phyloP scores from a whole-genome alignment of 1,139 yeast species.

The Blastobotrys proliferans region DNA sequence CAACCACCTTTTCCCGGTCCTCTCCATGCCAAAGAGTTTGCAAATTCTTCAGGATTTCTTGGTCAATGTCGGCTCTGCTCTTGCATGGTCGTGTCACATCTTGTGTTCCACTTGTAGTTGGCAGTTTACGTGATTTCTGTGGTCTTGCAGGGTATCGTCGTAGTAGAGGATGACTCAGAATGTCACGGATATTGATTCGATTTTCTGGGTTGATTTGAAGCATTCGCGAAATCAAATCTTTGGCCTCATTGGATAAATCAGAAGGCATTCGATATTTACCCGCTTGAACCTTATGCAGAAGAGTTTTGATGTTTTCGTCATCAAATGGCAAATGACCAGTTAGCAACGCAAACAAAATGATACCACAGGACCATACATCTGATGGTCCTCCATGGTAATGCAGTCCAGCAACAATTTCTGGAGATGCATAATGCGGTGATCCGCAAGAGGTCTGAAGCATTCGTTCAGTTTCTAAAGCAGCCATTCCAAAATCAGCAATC shows the following conservation, averaged over 20 bases:
- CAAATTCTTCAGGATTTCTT: constrained; percentile 76
- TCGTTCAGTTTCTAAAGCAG: constrained; percentile 91
- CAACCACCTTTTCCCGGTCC: constrained; percentile 54
- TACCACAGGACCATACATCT: constrained; percentile 99
- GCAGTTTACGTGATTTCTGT: constrained; percentile 6
- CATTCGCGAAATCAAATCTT: constrained; percentile 79
- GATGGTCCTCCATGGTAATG: constrained; percentile 96
- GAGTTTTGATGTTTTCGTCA: constrained; percentile 85
- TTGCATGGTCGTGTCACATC: constrained; percentile 41
- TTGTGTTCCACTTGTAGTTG: constrained; percentile 9
- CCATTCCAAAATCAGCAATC: constrained; percentile 99
- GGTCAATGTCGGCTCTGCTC: constrained; percentile 61
- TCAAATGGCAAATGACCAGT: constrained; percentile 97
- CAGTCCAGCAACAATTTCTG: constrained; percentile 93
- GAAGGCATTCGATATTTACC: constrained; percentile 85
- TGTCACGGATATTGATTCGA: constrained; percentile 71
- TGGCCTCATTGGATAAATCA: constrained; percentile 75
- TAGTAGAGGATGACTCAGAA: constrained; percentile 74
- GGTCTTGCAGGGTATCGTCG: constrained; percentile 54
- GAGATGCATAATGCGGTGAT: constrained; percentile 97
- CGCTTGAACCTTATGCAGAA: constrained; percentile 82
- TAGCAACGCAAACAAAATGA: constrained; percentile 83
- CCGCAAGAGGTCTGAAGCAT: constrained; percentile 95
- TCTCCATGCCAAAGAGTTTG: constrained; percentile 92
- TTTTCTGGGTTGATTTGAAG: constrained; percentile 69